A percentile compares a stretch with the other conserved stretches of the same genome.
phyloP scores from a whole-genome alignment of 306 rosid genomes.

The Glycyrrhiza uralensis region DNA sequence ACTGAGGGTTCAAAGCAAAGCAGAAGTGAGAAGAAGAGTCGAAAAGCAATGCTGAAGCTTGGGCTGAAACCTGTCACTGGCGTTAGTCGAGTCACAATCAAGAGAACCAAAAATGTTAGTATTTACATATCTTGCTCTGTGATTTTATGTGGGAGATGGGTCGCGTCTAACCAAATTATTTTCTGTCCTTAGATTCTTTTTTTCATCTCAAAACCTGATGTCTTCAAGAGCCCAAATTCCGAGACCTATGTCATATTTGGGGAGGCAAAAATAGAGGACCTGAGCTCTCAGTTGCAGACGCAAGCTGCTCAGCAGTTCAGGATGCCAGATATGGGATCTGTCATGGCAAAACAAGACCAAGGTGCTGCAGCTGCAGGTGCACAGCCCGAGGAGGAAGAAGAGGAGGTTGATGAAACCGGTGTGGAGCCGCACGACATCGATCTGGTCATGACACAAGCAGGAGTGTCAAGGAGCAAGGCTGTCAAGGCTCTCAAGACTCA shows the following conservation, averaged over 20 bases:
- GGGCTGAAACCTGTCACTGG: conserved; percentile 88
- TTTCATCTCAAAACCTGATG: conserved; percentile 91
- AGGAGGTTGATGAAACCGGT: conserved; percentile 68
- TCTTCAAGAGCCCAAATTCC: conserved; percentile 85
- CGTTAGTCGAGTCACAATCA: conserved; percentile 88
- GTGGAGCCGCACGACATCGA: conserved; percentile 81
- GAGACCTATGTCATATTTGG: conserved; percentile 80
- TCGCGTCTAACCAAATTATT: neutral
- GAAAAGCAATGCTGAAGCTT: conserved; percentile 94
- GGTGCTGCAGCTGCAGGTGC: conserved; percentile 44
- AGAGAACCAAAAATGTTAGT: conserved; percentile 77
- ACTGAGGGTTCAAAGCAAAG: conserved; percentile 86
- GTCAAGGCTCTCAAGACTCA: conserved; percentile 86
- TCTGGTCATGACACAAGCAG: conserved; percentile 89
- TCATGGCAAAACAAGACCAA: conserved; percentile 54
- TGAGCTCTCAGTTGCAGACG: conserved; percentile 85
- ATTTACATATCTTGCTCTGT: neutral
- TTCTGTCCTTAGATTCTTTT: conserved; percentile 56
- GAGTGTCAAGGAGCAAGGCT: conserved; percentile 84
- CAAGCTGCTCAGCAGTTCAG: conserved; percentile 94
- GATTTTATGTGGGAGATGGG: neutral
- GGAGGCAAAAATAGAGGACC: conserved; percentile 85
- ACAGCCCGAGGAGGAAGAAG: conserved; percentile 66
- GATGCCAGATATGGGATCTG: conserved; percentile 75
- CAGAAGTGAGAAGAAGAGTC: conserved; percentile 97